phyloP scores from a whole-genome alignment of 768 basidiomycete species.

The Thelephora ganbajun region DNA sequence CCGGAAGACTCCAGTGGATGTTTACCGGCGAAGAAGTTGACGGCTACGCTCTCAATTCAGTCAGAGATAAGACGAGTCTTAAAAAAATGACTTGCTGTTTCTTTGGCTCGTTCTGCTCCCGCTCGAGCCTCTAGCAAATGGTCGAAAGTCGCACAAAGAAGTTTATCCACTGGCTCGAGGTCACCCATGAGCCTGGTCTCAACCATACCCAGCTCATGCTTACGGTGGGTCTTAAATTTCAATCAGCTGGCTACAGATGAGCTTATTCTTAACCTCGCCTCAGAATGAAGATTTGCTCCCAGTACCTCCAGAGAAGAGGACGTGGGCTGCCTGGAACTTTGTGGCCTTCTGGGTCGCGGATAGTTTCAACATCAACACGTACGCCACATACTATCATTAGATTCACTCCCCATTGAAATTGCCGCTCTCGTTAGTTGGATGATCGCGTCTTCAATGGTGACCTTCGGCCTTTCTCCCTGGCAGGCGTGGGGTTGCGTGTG shows the following conservation, averaged over 20 bases:
- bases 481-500: slow-evolving; percentile 75
- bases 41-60: too few species aligned
- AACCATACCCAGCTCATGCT: slow-evolving; percentile 44
- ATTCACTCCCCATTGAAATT: not conserved
- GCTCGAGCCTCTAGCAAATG: not conserved
- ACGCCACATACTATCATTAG: slow-evolving; percentile 14
- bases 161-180: slow-evolving; percentile 27
- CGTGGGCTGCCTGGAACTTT: slow-evolving; percentile 56
- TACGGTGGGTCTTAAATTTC: slow-evolving; percentile 24
- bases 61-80: too few species aligned
- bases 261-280: slow-evolving; percentile 4
- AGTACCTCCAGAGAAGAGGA: slow-evolving; percentile 46
- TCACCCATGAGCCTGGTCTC: slow-evolving; percentile 37
- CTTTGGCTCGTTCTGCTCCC: too few species aligned
- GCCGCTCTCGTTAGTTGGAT: slow-evolving; percentile 39
- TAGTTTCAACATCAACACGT: slow-evolving; percentile 70
- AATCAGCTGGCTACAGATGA: not conserved
- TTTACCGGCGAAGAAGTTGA: too few species aligned
- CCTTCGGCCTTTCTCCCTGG: slow-evolving; percentile 68
- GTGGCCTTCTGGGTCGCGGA: slow-evolving; percentile 71
- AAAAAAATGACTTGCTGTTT: too few species aligned
- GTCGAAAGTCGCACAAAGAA: slow-evolving; percentile 15
- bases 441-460: slow-evolving; percentile 66
- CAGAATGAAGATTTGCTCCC: slow-evolving; percentile 64
- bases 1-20: too few species aligned